Percentiles rank a stretch among this genome's conserved stretches.
phyloP scores from a whole-genome alignment of 805 yeast species.

The Wilhelminamyces savonicus region DNA sequence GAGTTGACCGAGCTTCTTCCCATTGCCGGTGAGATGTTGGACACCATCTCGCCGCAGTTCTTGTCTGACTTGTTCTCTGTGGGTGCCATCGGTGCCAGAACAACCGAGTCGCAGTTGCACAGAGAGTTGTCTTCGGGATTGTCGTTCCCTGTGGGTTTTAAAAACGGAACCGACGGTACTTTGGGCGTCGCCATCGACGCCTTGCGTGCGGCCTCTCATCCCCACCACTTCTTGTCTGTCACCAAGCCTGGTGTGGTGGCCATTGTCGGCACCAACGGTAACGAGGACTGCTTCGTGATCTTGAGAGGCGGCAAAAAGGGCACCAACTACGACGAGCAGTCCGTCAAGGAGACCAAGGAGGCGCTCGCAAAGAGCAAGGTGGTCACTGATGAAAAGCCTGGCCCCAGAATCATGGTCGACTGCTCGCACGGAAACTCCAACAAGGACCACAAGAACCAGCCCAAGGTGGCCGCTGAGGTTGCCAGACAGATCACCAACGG shows the following conservation, averaged over 20 bases:
- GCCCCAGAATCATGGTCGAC: conserved; percentile 81
- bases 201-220: conserved; percentile 81
- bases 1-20: conserved; percentile 80
- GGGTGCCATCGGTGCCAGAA: conserved; percentile 99
- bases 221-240: conserved; percentile 91
- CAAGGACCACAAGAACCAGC: conserved; percentile 90
- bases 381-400: conserved; percentile 42
- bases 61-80: conserved; percentile 87
- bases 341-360: conserved; percentile 60
- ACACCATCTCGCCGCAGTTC: conserved; percentile 95
- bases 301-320: conserved; percentile 94
- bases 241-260: conserved; percentile 97
- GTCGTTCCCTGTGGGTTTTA: conserved; percentile 97
- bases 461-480: conserved; percentile 72
- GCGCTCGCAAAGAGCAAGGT: conserved; percentile 48
- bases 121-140: conserved; percentile 95
- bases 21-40: conserved; percentile 96
- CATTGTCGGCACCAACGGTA: conserved; percentile 93
- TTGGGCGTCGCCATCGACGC: conserved; percentile 95
- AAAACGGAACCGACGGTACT: conserved; percentile 96
- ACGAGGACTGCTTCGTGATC: conserved; percentile 82
- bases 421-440: conserved; percentile 96
- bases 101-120: conserved; percentile 96
- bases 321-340: conserved; percentile 78
- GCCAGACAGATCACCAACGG: conserved; percentile 78